These are phyloP conservation scores for Boletellus sp. DNA, from an alignment of 1,284 basidiomycete genomes.

Conservation along the genomic window DNA sequence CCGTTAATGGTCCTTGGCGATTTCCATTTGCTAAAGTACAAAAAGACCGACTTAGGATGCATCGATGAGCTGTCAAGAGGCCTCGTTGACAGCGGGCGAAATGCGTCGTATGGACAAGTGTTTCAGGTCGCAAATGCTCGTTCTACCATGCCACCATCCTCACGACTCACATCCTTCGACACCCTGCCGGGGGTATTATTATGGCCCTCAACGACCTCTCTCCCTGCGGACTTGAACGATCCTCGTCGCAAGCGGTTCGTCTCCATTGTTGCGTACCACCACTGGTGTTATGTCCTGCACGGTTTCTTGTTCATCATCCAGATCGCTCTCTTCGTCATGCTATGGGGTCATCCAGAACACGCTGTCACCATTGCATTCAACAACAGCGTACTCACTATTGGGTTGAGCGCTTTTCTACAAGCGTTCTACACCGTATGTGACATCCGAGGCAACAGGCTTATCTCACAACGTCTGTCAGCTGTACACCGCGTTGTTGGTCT, in stretches of 20 bases:
- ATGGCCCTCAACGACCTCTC: not conserved
- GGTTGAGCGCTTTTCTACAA: conserved; percentile 10
- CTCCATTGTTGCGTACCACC: not conserved
- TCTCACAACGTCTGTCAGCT: not conserved
- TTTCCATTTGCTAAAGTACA: too few species aligned
- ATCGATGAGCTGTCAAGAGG: too few species aligned
- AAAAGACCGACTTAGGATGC: too few species aligned
- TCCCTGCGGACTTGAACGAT: not conserved
- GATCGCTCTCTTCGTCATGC: conserved; percentile 1
- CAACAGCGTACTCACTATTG: not conserved
- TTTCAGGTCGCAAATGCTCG: too few species aligned
- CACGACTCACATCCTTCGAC: too few species aligned
- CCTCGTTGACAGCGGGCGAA: too few species aligned
- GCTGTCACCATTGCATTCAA: conserved; percentile 1
- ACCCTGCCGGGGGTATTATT: too few species aligned
- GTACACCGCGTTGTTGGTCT: conserved; percentile 3
- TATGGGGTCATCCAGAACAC: conserved; percentile 4
- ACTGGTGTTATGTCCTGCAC: conserved; percentile 8
- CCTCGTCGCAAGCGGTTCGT: not conserved
- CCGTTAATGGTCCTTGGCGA: too few species aligned
- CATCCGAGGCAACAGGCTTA: not conserved
- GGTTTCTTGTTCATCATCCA: conserved; percentile 5
- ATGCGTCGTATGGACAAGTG: too few species aligned
- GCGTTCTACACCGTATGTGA: conserved; percentile 11
- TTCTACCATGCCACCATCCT: too few species aligned